Conservation (phyloP, 495 filamentous ascomycete species). For the Tetracladium setigerum region DNA sequence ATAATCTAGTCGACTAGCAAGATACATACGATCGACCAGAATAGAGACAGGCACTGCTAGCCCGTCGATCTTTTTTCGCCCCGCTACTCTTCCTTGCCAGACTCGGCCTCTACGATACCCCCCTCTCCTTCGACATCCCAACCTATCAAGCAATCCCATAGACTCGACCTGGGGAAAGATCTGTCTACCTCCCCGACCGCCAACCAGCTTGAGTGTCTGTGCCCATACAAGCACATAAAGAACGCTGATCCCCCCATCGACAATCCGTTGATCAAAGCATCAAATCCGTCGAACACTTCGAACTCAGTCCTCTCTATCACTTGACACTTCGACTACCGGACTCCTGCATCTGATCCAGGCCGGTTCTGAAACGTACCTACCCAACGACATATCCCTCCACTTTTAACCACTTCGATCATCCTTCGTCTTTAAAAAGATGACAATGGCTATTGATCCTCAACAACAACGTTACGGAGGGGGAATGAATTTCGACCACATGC, state of each 20-base stretch:
- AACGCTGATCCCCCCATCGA: conserved; percentile 65
- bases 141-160: conserved; percentile 1
- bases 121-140: conserved; percentile 22
- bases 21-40: background rate
- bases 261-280: background rate
- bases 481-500: conserved; percentile 74
- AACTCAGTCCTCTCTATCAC: background rate
- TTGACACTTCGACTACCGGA: conserved; percentile 22
- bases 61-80: background rate
- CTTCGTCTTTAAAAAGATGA: conserved; percentile 44
- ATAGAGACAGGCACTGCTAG: no score
- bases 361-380: conserved; percentile 16
- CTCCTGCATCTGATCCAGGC: conserved; percentile 46
- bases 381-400: background rate
- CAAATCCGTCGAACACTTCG: no score
- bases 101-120: background rate
- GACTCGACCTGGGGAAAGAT: conserved; percentile 4
- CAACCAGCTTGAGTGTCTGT: conserved; percentile 13
- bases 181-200: background rate
- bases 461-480: conserved; percentile 67
- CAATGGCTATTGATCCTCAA: conserved; percentile 82
- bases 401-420: conserved; percentile 8
- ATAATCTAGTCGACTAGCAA: background rate
- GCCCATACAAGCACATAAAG: conserved; percentile 53
- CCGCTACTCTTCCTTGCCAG: background rate